Evolutionary conservation across 352 stramenopile genomes (phyloP).

Genomic region (Blastocystis sp.): DNA sequence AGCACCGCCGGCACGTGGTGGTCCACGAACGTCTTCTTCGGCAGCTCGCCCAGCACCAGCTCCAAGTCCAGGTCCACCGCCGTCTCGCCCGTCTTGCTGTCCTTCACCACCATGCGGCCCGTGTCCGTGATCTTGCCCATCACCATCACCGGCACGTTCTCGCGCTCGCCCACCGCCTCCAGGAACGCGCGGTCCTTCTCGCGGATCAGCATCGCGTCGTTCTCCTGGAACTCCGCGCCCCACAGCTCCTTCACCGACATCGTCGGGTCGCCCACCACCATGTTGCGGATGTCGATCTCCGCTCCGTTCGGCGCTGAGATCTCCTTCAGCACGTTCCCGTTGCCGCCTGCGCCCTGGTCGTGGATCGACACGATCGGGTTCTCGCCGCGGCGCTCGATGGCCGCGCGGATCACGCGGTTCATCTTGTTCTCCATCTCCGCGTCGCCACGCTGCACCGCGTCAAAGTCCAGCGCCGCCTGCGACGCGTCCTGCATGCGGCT

Average conservation of each 20-base stretch:
- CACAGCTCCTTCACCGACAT: slow-evolving; percentile 97
- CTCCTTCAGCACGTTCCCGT: slow-evolving; percentile 99
- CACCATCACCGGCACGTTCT: slow-evolving; percentile 92
- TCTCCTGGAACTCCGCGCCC: slow-evolving; percentile 99
- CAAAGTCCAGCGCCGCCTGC: slow-evolving; percentile 93
- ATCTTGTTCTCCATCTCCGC: slow-evolving; percentile 99
- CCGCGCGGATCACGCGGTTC: slow-evolving; percentile 96
- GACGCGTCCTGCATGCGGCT: slow-evolving; percentile 87
- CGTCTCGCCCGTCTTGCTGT: slow-evolving; percentile 87
- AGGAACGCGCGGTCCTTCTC: slow-evolving; percentile 86
- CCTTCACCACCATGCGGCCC: slow-evolving; percentile 90
- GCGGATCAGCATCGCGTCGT: slow-evolving; percentile 91
- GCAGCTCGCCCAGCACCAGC: slow-evolving; percentile 96
- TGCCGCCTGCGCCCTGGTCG: slow-evolving; percentile 96
- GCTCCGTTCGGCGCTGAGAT: slow-evolving; percentile 92
- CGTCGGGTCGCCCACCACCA: slow-evolving; percentile 90
- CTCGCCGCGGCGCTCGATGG: slow-evolving; percentile 89
- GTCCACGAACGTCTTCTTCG: slow-evolving; percentile 95
- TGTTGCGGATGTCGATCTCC: slow-evolving; percentile 91
- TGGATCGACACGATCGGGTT: slow-evolving; percentile 99
- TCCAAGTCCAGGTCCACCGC: slow-evolving; percentile 93
- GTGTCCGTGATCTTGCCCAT: slow-evolving; percentile 91
- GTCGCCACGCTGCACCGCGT: slow-evolving; percentile 96
- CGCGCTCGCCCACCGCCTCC: slow-evolving; percentile 87
- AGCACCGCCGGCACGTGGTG: slow-evolving; percentile 76